A percentile compares a stretch with the other conserved stretches of the same genome.
These are phyloP conservation scores for Aspergillus phoenicis DNA, from an alignment of 2,329 filamentous ascomycete species.

Conservation along the genomic window DNA sequence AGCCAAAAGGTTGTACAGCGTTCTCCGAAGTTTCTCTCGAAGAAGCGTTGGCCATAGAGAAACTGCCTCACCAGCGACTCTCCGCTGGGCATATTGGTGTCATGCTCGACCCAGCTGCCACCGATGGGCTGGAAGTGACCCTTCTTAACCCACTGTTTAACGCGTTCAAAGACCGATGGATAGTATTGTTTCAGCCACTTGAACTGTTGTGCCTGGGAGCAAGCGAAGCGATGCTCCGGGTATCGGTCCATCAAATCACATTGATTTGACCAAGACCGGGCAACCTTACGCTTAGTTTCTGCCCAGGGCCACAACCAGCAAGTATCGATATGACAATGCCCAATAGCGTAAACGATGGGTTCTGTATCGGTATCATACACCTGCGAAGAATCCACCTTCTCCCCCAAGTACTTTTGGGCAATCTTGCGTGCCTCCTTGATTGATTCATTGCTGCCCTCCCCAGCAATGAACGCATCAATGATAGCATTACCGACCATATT, in stretches of 20 bases:
- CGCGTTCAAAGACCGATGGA: conserved; percentile 83
- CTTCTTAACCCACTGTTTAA: conserved; percentile 86
- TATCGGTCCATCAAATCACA: conserved; percentile 94
- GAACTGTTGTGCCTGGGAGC: conserved; percentile 94
- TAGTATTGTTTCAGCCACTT: conserved; percentile 95
- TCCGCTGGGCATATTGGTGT: conserved; percentile 95
- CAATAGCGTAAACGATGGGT: conserved; percentile 82
- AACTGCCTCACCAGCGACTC: conserved; percentile 95
- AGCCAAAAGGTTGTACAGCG: conserved; percentile 94
- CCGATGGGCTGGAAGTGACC: conserved; percentile 93
- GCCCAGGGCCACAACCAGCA: conserved; percentile 99
- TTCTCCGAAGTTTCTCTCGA: conserved; percentile 87
- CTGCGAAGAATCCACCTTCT: conserved; percentile 76
- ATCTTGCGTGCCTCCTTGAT: conserved; percentile 80
- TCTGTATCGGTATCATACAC: conserved; percentile 78
- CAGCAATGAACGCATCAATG: conserved; percentile 85
- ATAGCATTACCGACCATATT: conserved; percentile 82
- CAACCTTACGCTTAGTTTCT: conserved; percentile 96
- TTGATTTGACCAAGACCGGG: conserved; percentile 94
- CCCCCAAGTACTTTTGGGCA: conserved; percentile 78
- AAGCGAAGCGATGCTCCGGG: conserved; percentile 87
- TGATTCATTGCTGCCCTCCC: conserved; percentile 69
- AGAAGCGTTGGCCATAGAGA: conserved; percentile 91
- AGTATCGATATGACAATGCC: conserved; percentile 96
- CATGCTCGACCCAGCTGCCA: conserved; percentile 98